Percentiles rank a stretch among this genome's conserved stretches.
Conservation (phyloP, 768 basidiomycete species). For the Leccinum subtestaceum region DNA sequence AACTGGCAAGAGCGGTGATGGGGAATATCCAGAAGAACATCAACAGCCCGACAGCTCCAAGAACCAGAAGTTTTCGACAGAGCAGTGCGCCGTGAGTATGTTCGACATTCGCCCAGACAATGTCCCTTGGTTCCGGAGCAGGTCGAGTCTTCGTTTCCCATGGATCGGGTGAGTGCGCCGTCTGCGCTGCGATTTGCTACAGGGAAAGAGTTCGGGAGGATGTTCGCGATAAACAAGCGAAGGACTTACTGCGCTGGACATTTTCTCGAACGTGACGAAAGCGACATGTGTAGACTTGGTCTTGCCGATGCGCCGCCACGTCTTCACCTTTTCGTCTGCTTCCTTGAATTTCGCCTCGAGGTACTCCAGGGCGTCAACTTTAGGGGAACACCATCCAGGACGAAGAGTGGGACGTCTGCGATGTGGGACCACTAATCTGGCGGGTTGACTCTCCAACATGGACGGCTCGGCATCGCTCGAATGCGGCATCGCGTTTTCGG, state of each 20-base stretch:
- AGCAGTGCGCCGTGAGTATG: slow-evolving; percentile 56
- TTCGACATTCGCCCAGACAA: slow-evolving; percentile 90
- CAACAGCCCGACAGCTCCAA: slow-evolving; percentile 64
- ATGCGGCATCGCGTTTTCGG: slow-evolving; percentile 47
- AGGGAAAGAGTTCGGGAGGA: background rate
- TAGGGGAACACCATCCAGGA: slow-evolving; percentile 67
- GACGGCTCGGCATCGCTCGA: slow-evolving; percentile 51
- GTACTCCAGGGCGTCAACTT: slow-evolving; percentile 88
- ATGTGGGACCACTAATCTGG: slow-evolving; percentile 69
- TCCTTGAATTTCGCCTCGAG: slow-evolving; percentile 77
- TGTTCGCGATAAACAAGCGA: background rate
- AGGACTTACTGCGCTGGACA: slow-evolving; percentile 78
- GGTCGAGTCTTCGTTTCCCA: slow-evolving; percentile 63
- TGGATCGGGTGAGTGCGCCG: slow-evolving; percentile 70
- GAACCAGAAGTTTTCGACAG: slow-evolving; percentile 69
- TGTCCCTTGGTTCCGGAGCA: slow-evolving; percentile 93
- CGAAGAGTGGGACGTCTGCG: slow-evolving; percentile 74
- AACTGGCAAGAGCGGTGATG: slow-evolving; percentile 78
- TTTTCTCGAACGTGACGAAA: slow-evolving; percentile 96
- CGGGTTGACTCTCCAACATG: slow-evolving; percentile 49
- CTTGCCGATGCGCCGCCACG: slow-evolving; percentile 63
- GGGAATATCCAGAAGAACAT: slow-evolving; percentile 93
- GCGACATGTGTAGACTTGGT: slow-evolving; percentile 83
- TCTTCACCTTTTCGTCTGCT: slow-evolving; percentile 81
- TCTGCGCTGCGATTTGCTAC: slow-evolving; percentile 86